Evolutionary conservation across 768 basidiomycete species (phyloP).

Genomic region (Boletus sp.): DNA sequence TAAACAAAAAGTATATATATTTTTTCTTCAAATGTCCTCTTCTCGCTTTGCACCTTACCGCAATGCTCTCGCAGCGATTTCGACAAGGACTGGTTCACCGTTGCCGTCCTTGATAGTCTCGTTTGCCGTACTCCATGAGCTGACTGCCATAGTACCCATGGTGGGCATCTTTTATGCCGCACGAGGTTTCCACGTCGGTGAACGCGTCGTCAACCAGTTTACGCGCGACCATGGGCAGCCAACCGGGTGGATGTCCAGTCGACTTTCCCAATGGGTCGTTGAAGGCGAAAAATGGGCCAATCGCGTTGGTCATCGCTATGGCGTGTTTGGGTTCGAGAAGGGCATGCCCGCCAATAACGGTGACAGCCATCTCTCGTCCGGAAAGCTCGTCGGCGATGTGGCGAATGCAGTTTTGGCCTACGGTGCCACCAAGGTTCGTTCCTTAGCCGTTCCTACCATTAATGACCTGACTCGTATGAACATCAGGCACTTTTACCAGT

Average conservation of each 20-base stretch:
- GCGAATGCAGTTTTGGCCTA: slow-evolving; percentile 85
- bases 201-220: slow-evolving; percentile 51
- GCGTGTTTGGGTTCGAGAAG: slow-evolving; percentile 76
- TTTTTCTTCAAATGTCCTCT: slow-evolving; percentile 16
- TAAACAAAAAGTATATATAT: slow-evolving; percentile 15
- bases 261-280: slow-evolving; percentile 59
- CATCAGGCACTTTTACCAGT: slow-evolving; percentile 69
- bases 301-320: slow-evolving; percentile 73
- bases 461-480: background rate
- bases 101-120: slow-evolving; percentile 74
- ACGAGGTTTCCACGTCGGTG: slow-evolving; percentile 65
- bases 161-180: slow-evolving; percentile 72
- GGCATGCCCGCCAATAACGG: slow-evolving; percentile 16
- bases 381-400: slow-evolving; percentile 66
- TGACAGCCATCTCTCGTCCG: slow-evolving; percentile 22
- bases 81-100: slow-evolving; percentile 70
- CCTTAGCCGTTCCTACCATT: background rate
- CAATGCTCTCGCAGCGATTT: slow-evolving; percentile 55
- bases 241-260: slow-evolving; percentile 42
- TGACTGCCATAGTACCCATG: slow-evolving; percentile 78
- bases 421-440: slow-evolving; percentile 67
- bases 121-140: slow-evolving; percentile 82
- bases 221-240: slow-evolving; percentile 13
- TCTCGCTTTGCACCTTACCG: slow-evolving; percentile 48
- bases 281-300: slow-evolving; percentile 75